Base-by-base conservation (phyloP, 2,329 filamentous ascomycete species). In the Fusarium sp. region DNA sequence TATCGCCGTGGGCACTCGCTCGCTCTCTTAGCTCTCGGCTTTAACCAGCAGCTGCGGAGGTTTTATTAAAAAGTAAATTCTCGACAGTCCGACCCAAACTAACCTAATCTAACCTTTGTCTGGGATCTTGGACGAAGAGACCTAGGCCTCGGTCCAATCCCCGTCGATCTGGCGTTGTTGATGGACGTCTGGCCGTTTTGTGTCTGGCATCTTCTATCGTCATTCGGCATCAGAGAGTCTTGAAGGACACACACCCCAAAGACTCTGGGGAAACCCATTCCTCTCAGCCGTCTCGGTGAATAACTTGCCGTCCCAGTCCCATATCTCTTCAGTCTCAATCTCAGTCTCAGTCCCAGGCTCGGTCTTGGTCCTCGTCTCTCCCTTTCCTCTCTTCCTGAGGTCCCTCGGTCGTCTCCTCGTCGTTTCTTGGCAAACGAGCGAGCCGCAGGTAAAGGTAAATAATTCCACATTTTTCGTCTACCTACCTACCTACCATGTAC, bases 181-280 rank as follows among this genome's bases (percentile, higher is more conserved):
- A 52, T 45, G 46, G 36, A 23, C 57, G 47, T 48, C 51, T 31
- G 19, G 45, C 35, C 51, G 51, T 54, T 54, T 43, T 38, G n/a
- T 61, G 60, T 52, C 61, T 61, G 52, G 50, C 60, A 61, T 50
- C 45, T 23, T 17, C 43, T 49, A 45, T 65, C 52, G 62, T 65
- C 52, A 63, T 63, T 49, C 54, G 21, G 59, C 60, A 63, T 63
- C 51, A 63, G 43, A 63, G 43, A 49, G 52, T 47, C 45, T 33
- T 44, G 42, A 46, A 42, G 51, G 41, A 38, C 53, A 41, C 14
- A 5, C 13, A n/a, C 52, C 42, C 48, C 23, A 37, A 64, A 64
- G 61, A 64, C 61, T 65, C 61, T 58, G 61, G 61, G 61, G 61
- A 64, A 63, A 45, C 53, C 37, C 43, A 61, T 61, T 61, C 57